phyloP scores from a whole-genome alignment of 306 rosid species.

The Quercus bicolor region DNA sequence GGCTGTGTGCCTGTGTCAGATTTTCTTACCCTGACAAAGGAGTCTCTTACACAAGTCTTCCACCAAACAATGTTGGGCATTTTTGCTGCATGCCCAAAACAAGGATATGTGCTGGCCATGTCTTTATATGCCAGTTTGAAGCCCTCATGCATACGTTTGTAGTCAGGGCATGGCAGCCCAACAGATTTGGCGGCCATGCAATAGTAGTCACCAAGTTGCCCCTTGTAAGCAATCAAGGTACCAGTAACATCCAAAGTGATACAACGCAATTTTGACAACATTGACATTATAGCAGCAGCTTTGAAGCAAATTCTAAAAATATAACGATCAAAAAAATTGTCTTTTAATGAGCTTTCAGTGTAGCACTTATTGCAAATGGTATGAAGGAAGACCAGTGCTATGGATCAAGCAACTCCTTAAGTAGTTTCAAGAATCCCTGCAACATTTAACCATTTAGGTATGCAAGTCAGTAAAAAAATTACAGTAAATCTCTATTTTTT shows the following conservation, averaged over 20 bases:
- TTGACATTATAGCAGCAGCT: constrained; percentile 46
- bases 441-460: constrained; percentile 3
- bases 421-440: constrained; percentile 29
- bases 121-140: constrained; percentile 85
- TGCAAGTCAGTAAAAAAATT: background rate
- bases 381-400: constrained; percentile 3
- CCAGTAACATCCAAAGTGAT: constrained; percentile 92
- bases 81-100: constrained; percentile 80
- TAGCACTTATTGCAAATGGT: background rate
- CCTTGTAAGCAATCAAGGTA: constrained; percentile 92
- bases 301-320: constrained; percentile 1
- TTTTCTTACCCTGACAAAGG: constrained; percentile 77
- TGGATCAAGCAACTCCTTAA: constrained; percentile 27
- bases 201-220: constrained; percentile 92
- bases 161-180: constrained; percentile 92
- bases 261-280: constrained; percentile 65
- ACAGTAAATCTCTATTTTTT: background rate
- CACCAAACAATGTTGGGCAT: constrained; percentile 92
- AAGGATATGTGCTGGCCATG: constrained; percentile 82
- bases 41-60: constrained; percentile 88
- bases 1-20: background rate
- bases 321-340: background rate
- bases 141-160: constrained; percentile 82
- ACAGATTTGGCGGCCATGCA: constrained; percentile 97
- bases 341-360: constrained; percentile 12